Percentiles rank a stretch among this genome's conserved stretches.
Conservation (phyloP, 1,284 basidiomycete genomes). For the Apiotrichum akiyoshidainum region DNA sequence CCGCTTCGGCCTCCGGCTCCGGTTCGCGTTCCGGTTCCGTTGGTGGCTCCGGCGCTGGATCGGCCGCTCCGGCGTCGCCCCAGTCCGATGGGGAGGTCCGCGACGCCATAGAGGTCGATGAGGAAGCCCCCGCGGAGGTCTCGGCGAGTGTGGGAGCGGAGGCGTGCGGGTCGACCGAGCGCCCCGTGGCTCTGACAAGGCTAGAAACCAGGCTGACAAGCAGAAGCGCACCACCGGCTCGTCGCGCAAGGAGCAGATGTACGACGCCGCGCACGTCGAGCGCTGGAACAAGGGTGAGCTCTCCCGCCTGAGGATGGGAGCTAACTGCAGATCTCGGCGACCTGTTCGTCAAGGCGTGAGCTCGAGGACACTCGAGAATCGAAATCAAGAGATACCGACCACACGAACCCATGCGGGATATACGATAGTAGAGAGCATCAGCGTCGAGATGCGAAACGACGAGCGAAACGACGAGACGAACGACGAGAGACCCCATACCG, state of each 20-base stretch:
- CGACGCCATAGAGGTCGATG: background rate
- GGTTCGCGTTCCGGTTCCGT: background rate
- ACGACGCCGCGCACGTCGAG: constrained; percentile 37
- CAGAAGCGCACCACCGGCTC: constrained; percentile 2
- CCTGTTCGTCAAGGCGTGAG: constrained; percentile 18
- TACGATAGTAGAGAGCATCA: no score
- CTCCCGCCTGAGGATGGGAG: background rate
- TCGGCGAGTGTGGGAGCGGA: background rate
- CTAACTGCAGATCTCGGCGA: constrained; percentile 39
- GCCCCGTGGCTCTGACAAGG: background rate
- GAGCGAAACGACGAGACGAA: no score
- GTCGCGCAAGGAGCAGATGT: constrained; percentile 17
- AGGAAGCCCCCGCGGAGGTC: background rate
- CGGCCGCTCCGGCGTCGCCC: background rate
- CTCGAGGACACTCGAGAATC: background rate
- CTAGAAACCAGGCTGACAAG: background rate
- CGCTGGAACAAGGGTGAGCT: constrained; percentile 42
- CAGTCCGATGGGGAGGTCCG: background rate
- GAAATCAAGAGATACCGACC: background rate
- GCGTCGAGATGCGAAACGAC: no score
- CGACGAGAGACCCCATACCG: no score
- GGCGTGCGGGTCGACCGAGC: no score
- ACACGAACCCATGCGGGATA: no score
- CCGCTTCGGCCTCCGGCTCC: background rate
- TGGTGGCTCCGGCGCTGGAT: background rate